Conservation (phyloP, 345 rosid species). For the Mallotus nudiflorus region DNA sequence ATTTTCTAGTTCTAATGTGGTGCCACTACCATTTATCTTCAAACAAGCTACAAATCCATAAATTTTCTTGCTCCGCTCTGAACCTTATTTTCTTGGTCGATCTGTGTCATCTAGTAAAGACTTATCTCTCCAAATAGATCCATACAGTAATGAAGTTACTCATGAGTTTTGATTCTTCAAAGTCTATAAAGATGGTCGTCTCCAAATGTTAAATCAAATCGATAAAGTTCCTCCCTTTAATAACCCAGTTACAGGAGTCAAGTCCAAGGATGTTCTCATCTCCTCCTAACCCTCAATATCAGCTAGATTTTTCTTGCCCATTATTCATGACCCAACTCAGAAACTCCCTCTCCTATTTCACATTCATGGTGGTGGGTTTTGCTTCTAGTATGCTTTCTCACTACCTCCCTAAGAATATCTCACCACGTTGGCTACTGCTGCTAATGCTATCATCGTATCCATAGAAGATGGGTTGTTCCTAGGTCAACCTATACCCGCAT, state of each 20-base stretch:
- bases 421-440: slow-evolving; percentile 23
- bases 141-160: background rate
- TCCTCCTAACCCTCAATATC: slow-evolving; percentile 31
- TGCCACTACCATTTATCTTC: too few species aligned
- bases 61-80: background rate
- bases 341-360: slow-evolving; percentile 39
- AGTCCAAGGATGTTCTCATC: slow-evolving; percentile 35
- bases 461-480: slow-evolving; percentile 49
- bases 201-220: slow-evolving; percentile 2
- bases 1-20: background rate
- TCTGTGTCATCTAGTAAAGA: background rate
- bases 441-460: slow-evolving; percentile 33
- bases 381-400: slow-evolving; percentile 35
- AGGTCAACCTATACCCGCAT: slow-evolving; percentile 40
- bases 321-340: slow-evolving; percentile 8
- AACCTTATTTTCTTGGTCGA: background rate
- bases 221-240: slow-evolving; percentile 7
- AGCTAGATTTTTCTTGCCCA: slow-evolving; percentile 45
- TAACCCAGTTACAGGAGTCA: slow-evolving; percentile 25
- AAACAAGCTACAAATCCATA: too few species aligned
- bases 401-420: slow-evolving; percentile 29
- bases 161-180: slow-evolving; percentile 26
- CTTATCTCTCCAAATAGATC: too few species aligned
- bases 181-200: slow-evolving; percentile 30
- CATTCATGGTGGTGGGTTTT: slow-evolving; percentile 51